Base-by-base conservation (phyloP, 1,284 basidiomycete species). In the Tilletia setariae region DNA sequence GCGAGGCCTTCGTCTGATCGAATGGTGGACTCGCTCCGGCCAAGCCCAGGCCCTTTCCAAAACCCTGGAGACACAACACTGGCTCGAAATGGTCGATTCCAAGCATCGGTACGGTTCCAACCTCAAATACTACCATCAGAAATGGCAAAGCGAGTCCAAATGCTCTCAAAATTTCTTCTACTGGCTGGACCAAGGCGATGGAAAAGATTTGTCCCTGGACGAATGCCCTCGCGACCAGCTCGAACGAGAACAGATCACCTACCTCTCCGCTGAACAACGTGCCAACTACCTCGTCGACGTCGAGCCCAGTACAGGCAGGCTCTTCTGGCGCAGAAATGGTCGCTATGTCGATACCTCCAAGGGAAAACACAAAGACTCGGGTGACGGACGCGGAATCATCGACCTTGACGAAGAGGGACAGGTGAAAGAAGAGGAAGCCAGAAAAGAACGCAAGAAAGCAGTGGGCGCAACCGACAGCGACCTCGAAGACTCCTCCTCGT, bases 101-200 rank as follows among this genome's bases (percentile, higher is more conserved):
- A 43, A 63, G 44, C 66, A 79, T 62, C 72, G 77, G 6, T 79
- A 79, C 61, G 77, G 77, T 44, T 74, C 73, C 44, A 79, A 79
- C 59, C 72, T 79, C 63, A 79, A 79, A 49, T 72, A 71, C 66
- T 79, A 79, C 67, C 77, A 79, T 62, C 43, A 69, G 32, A 72
- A 68, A 0, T 79, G 77, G 77, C 68, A 68, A 16, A 64, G 72
- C 28, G 46, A 72, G n/a, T 61, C 65, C 8, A 70, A 77, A n/a
- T 78, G 74, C 19, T 62, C 65, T 8, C 66, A 78, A 8, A 79
- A 79, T 68, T 79, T 79, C 53, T 79, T 79, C 71, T 56, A 68
- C 69, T 90, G 90, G 90, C 86, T 92, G 7, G 90, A 92, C 75
- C 80, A 85, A 64, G 90, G 90, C 0, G 86, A 83, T 0, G 91